Evolutionary conservation across 2,329 filamentous ascomycete species (phyloP).

Genomic region (Cladosporium austrohemisphaericum): DNA sequence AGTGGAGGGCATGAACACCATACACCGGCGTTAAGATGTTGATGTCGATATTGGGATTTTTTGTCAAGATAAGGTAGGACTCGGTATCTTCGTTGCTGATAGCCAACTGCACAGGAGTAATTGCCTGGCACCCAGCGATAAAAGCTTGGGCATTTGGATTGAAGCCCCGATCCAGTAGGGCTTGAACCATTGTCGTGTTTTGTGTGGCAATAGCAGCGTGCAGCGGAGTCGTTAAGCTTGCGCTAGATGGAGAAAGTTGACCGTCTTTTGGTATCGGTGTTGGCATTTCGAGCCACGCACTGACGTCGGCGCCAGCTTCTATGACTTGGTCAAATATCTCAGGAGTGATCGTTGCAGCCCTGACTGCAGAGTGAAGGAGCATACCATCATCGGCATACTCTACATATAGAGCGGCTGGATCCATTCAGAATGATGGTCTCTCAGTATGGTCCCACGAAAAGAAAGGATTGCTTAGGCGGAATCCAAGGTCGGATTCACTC

Average conservation of each 20-base stretch:
- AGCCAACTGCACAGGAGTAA: conserved; percentile 9
- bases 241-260: conserved; percentile 1
- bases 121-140: conserved; percentile 8
- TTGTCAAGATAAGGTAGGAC: not conserved
- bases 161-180: conserved; percentile 7
- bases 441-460: too few relatives aligned
- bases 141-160: conserved; percentile 6
- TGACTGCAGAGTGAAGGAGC: conserved; percentile 3
- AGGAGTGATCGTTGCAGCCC: not conserved
- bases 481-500: too few relatives aligned
- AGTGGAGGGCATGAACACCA: conserved; percentile 4
- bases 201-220: conserved; percentile 1
- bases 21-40: conserved; percentile 2
- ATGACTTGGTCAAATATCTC: conserved; percentile 2
- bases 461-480: too few relatives aligned
- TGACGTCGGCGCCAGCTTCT: conserved; percentile 8
- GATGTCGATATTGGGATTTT: not conserved
- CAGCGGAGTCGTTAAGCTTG: conserved; percentile 9
- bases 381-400: not conserved
- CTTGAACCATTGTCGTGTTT: not conserved
- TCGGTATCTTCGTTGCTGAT: not conserved
- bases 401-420: too few relatives aligned
- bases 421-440: too few relatives aligned
- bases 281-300: too few relatives aligned
- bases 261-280: not conserved